A percentile compares a stretch with the other conserved stretches of the same genome.
phyloP scores from a whole-genome alignment of 306 rosid species.

The Castanopsis chinensis region DNA sequence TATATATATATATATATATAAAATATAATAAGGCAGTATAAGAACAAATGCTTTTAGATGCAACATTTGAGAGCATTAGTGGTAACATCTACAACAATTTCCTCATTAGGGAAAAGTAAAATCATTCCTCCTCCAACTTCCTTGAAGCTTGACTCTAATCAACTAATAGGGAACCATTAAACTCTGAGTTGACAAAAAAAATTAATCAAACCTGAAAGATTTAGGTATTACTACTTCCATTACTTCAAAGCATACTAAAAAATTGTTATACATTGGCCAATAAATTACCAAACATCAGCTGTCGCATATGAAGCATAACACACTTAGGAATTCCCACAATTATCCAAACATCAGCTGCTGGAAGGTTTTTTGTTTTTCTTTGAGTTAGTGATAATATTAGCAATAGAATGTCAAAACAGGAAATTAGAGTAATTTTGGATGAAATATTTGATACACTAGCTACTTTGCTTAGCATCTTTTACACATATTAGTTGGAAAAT shows the following conservation, averaged over 20 bases:
- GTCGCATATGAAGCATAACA: background rate
- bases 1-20: no score
- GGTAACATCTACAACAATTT: background rate
- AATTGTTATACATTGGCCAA: background rate
- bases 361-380: no score
- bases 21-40: no score
- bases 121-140: background rate
- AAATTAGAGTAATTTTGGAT: no score
- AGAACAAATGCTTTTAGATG: background rate
- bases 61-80: background rate
- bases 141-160: background rate
- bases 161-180: background rate
- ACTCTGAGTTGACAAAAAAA: background rate
- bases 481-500: background rate
- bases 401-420: no score
- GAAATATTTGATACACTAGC: no score
- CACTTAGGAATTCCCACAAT: no score
- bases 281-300: background rate
- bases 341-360: background rate
- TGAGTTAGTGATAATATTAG: no score
- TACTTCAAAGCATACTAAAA: background rate
- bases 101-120: background rate
- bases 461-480: no score
- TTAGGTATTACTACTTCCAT: background rate
- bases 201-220: background rate